Evolutionary conservation across 2,329 filamentous ascomycete genomes (phyloP), one percentile per base, ranked within the genome.

Genomic region (Botrytis galanthina): DNA sequence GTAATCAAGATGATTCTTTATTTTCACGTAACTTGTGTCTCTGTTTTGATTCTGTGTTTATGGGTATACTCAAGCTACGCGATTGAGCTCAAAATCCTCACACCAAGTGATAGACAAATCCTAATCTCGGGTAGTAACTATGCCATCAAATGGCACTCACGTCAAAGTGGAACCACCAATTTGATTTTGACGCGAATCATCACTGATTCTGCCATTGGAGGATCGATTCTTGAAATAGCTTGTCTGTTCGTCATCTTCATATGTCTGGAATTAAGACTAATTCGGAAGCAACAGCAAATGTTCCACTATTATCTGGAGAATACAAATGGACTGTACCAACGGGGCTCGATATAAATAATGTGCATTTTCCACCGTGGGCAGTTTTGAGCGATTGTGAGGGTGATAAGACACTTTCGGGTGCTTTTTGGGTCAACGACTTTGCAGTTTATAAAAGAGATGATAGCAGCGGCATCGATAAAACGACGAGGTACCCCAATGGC

Each of bases 301-400:
- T 71, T 32, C 46, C 60, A 39, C 12, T 71, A 32, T 63, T 20
- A n/a, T 44, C 70, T 12, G 59, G 44, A 44, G 39, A 42, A 57
- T 71, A 66, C 6, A 5, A 48, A n/a, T 66, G 70, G 70, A 44
- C 29, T 39, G 16, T 66, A 54, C 70, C 70, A 12, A 6, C 26
- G 26, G 70, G 70, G n/a, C 60, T 71, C n/a, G 70, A 71, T 57
- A 59, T 66, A 26, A 71, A 71, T 64, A 64, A 66, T 44, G 70
- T 59, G n/a, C 37, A 72, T 37, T 72, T 66, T 35, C 61, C 70
- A 14, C 70, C 70, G 35, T 72, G 70, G 70, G 61, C 22, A 10
- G n/a, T 72, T 64, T 44, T 72, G 46, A 26, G 44, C 29, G n/a
- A 59, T 12, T 66, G 37, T 29, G n/a, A n/a, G n/a, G 70, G 57